Evolutionary conservation across 1,284 basidiomycete species (phyloP), one percentile per base, ranked within the genome.

Genomic region (Apiotrichum brassicae): DNA sequence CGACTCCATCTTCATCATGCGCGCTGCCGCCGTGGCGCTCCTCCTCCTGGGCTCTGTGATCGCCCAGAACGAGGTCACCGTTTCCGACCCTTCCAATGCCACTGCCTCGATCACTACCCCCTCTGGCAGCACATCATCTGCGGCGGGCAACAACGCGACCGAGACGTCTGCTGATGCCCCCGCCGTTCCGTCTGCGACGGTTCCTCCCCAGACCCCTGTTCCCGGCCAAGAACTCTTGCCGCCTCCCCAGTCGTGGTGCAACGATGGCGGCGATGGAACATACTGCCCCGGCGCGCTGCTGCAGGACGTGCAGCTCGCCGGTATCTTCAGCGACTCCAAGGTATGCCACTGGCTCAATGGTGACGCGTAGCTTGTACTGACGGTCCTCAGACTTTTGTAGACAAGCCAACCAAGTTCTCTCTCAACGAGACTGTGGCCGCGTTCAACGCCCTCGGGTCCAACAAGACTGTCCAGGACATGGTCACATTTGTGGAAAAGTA

Each of bases 281-380:
- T 92, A 86, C 73, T 92, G 89, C 68, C 79, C 87, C 1, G 87
- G 87, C 25, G 32, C 32, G 85, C 65, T 92, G 6, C 75, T 93
- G 26, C 88, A 92, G 79, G 85, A 87, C 1, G 83, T 94, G 49
- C 85, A 92, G 72, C 61, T 94, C 38, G 84, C 89, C 0, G 68
- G 79, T 24, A 74, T 88, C 28, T 97, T 81, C 68, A 63, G 77
- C 0, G 92, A 97, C 70, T 83, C 83, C 46, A 95, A 95, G 74
- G 90, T 86, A 0, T 32, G 30, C 7, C 9, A 14, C 58, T 48
- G 16, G n/a, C 5, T 4, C 23, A 7, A 25, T n/a, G 6, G 23
- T n/a, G n/a, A n/a, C n/a, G n/a, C n/a, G n/a, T n/a, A n/a, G n/a
- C n/a, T n/a, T n/a, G n/a, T 14, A 30, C 20, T 16, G 18, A 43